phyloP scores from a whole-genome alignment of 1,284 basidiomycete species.

The Cutaneotrichosporon sp. region DNA sequence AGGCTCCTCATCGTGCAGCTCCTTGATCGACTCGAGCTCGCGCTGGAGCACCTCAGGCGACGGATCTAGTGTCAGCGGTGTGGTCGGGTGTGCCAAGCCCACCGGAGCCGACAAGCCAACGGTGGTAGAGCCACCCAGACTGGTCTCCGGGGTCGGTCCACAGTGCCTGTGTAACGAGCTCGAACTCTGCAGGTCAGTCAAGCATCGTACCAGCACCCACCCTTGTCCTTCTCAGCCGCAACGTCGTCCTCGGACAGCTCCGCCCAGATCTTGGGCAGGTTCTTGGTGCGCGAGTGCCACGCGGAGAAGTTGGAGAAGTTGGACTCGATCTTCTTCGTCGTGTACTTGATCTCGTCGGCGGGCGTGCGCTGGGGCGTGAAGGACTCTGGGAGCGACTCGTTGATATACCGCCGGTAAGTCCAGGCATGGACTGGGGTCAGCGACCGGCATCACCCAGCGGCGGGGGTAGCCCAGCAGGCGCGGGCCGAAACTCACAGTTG shows the following conservation, averaged over 20 bases:
- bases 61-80: slow-evolving; percentile 56
- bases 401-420: slow-evolving; percentile 83
- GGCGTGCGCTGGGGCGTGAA: slow-evolving; percentile 54
- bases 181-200: slow-evolving; percentile 68
- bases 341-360: slow-evolving; percentile 71
- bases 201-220: slow-evolving; percentile 51
- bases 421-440: slow-evolving; percentile 75
- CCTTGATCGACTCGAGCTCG: slow-evolving; percentile 80
- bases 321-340: slow-evolving; percentile 84
- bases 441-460: not conserved
- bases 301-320: slow-evolving; percentile 99
- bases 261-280: slow-evolving; percentile 70
- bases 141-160: slow-evolving; percentile 97
- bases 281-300: slow-evolving; percentile 95
- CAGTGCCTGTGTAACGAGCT: slow-evolving; percentile 87
- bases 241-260: slow-evolving; percentile 59
- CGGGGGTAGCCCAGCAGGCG: not conserved
- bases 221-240: slow-evolving; percentile 63
- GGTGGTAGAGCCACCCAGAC: slow-evolving; percentile 97
- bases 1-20: slow-evolving; percentile 85
- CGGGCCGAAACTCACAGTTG: slow-evolving; percentile 67
- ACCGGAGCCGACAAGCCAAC: slow-evolving; percentile 87
- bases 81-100: slow-evolving; percentile 27
- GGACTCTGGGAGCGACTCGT: slow-evolving; percentile 63
- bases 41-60: slow-evolving; percentile 63